Conservation (phyloP, 2,329 filamentous ascomycete genomes). For the Mycocentrospora acerina region DNA sequence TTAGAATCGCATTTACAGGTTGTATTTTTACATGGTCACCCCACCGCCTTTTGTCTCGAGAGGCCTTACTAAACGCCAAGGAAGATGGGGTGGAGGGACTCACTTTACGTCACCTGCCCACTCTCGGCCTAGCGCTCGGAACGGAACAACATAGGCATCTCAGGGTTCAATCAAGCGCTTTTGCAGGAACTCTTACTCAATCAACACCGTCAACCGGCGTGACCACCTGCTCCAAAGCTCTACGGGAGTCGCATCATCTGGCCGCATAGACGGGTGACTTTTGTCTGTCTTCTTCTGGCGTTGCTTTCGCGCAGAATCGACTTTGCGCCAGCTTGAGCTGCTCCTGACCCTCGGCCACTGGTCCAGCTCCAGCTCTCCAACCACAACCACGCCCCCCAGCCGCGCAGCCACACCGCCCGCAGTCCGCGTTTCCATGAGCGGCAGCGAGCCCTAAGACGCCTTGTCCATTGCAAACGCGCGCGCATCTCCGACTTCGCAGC, state of each 20-base stretch:
- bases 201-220: no score
- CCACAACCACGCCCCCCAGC: slow-evolving; percentile 13
- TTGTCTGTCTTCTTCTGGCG: slow-evolving; percentile 13
- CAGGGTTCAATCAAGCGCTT: no score
- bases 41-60: no score
- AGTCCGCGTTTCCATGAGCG: slow-evolving; percentile 26
- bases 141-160: no score
- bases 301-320: slow-evolving; percentile 12
- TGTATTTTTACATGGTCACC: no score
- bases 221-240: slow-evolving; percentile 1
- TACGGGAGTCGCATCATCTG: slow-evolving; percentile 19
- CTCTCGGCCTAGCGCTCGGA: no score
- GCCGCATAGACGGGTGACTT: slow-evolving; percentile 16
- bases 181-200: no score
- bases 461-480: slow-evolving; percentile 19
- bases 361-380: slow-evolving; percentile 11
- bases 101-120: no score
- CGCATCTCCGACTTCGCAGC: slow-evolving; percentile 10
- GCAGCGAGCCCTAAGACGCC: slow-evolving; percentile 5
- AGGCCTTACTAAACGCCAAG: no score
- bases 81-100: no score
- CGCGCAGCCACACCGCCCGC: slow-evolving; percentile 8
- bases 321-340: slow-evolving; percentile 24
- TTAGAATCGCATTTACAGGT: no score
- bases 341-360: slow-evolving; percentile 21